Percentiles rank a stretch among this genome's conserved stretches.
Conservation (phyloP, 176 grass and related monocot species). For the Musa schizocarpa region DNA sequence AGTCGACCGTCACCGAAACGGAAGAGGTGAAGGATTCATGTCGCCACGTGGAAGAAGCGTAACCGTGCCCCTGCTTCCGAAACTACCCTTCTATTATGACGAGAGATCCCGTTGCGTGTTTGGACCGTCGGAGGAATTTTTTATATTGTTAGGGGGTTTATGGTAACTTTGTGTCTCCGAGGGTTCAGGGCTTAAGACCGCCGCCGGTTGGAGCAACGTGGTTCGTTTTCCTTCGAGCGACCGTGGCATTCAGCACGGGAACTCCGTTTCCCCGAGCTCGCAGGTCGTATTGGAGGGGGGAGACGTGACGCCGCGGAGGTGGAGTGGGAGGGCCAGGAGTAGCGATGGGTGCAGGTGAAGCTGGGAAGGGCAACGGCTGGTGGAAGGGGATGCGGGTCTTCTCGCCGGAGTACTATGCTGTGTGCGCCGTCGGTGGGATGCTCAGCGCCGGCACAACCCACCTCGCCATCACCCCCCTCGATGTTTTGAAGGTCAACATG, state of each 20-base stretch:
- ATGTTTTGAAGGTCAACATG: conserved; percentile 98
- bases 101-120: too few species aligned
- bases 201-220: neutral
- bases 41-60: neutral
- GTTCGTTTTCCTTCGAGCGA: neutral
- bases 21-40: too few species aligned
- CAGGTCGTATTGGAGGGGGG: neutral
- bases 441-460: conserved; percentile 78
- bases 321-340: conserved; percentile 5
- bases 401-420: conserved; percentile 85
- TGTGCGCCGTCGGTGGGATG: conserved; percentile 85
- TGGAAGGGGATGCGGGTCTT: conserved; percentile 46
- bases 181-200: neutral
- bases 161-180: neutral
- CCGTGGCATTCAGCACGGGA: neutral
- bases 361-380: conserved; percentile 3
- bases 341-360: conserved; percentile 5
- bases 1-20: too few species aligned
- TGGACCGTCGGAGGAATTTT: neutral
- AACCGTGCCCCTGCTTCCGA: neutral
- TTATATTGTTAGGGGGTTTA: neutral
- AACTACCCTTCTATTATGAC: neutral
- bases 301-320: neutral
- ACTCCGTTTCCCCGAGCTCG: neutral
- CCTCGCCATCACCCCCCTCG: conserved; percentile 86